Evolutionary conservation across 768 basidiomycete genomes (phyloP).

Genomic region (Tricholoma sp.): DNA sequence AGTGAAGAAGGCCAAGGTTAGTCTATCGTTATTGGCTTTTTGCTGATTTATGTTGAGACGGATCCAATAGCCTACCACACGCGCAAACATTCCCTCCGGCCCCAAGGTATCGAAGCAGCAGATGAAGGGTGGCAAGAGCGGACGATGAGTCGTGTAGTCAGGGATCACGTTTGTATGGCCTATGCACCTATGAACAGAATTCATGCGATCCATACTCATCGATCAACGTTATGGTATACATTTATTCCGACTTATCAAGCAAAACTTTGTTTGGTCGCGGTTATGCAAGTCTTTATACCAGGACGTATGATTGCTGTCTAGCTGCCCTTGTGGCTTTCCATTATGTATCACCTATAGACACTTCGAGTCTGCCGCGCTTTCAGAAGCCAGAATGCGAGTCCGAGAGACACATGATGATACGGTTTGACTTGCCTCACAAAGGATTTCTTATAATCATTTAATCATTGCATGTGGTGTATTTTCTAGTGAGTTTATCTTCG

Average conservation of each 20-base stretch:
- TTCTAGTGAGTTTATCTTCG: background rate
- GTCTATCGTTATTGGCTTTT: constrained; percentile 12
- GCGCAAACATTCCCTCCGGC: constrained; percentile 47
- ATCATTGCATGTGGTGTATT: no score
- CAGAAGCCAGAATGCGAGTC: no score
- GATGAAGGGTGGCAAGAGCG: constrained; percentile 88
- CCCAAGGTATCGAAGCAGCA: constrained; percentile 94
- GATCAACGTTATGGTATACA: background rate
- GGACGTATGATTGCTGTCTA: background rate
- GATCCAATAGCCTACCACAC: constrained; percentile 43
- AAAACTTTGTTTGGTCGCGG: background rate
- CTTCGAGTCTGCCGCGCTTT: no score
- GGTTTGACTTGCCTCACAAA: no score
- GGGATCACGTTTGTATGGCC: constrained; percentile 22
- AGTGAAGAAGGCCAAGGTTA: constrained; percentile 81
- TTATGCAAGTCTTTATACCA: background rate
- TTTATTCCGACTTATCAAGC: background rate
- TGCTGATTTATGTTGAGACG: constrained; percentile 2
- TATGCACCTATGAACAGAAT: constrained; percentile 23
- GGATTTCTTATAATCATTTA: background rate
- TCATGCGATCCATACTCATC: constrained; percentile 19
- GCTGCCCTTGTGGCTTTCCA: no score
- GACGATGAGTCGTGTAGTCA: constrained; percentile 44
- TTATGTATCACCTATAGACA: no score
- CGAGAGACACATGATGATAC: no score